Base-by-base conservation (phyloP, 768 basidiomycete genomes). In the Fibroporia radiculosa region DNA sequence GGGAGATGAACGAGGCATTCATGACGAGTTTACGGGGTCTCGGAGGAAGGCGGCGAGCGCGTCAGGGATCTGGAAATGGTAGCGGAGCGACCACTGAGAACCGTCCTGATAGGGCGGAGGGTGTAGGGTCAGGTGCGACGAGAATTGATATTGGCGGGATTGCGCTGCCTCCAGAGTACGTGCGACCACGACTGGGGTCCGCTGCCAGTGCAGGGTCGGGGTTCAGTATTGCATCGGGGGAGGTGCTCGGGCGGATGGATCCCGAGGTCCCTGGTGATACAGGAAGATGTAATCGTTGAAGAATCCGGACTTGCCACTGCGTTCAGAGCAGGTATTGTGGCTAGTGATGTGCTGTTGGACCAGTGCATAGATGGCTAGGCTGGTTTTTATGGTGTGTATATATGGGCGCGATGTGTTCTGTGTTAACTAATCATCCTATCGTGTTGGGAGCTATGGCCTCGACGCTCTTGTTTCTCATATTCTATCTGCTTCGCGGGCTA, bases 1-100 rank as follows among this genome's bases (percentile, higher is more conserved):
- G 64, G 37, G 68, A 69, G 62, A 82, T 87, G 84, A 77, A 84
- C 46, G 80, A 80, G 51, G 66, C 69, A 32, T 88, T 88, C 59
- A 50, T 77, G 54, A 73, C 71, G 44, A 82, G 78, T 38, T 62
- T 88, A 25, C 76, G 79, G 45, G 80, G 79, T 14, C 64, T 86
- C 2, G 62, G 65, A 1, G 62, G 66, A 7, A 53, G 61, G 16
- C 49, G 58, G 42, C 58, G 66, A 41, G 28, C 55, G 8, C 29
- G 29, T 31, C 10, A n/a, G 29, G n/a, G n/a, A 31, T 31, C 29
- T 31, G 10, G 29, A 31, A 31, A 8, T n/a, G n/a, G n/a, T n/a
- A n/a, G n/a, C n/a, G n/a, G n/a, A n/a, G n/a, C n/a, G n/a, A n/a
- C n/a, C n/a, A n/a, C n/a, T n/a, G n/a, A n/a, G n/a, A n/a, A n/a